Evolutionary conservation across 163 green algal genomes (phyloP).

Genomic region (Picocystis sp.): DNA sequence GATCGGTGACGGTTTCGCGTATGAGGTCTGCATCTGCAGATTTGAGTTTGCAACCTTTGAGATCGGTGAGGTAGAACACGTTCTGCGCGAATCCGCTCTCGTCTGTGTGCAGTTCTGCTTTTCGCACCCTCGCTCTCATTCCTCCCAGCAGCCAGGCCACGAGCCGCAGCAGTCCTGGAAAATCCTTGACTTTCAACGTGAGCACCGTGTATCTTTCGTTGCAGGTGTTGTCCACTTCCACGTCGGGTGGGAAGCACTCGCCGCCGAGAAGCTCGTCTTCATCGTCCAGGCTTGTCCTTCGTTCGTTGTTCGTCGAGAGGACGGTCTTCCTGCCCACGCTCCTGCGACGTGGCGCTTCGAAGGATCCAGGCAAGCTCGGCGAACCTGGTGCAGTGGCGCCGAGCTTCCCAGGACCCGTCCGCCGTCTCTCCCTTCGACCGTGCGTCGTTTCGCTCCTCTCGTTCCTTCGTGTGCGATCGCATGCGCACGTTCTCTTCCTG

Average conservation of each 20-base stretch:
- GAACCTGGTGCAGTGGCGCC: no score
- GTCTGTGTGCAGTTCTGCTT: constrained; percentile 1
- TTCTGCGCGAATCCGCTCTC: constrained; percentile 2
- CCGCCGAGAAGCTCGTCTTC: background rate
- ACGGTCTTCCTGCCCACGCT: no score
- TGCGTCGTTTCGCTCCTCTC: no score
- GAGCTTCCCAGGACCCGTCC: no score
- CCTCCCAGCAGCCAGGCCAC: constrained; percentile 8
- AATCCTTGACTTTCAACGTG: constrained; percentile 9
- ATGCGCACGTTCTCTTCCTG: no score
- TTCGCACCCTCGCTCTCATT: background rate
- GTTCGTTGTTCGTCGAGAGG: no score
- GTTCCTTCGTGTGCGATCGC: no score
- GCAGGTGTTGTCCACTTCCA: constrained; percentile 4
- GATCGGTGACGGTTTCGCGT: background rate
- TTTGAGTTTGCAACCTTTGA: constrained; percentile 6
- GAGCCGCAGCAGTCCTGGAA: constrained; percentile 8
- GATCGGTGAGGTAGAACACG: constrained; percentile 6
- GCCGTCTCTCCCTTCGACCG: no score
- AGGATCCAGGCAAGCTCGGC: no score
- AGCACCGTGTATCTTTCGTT: constrained; percentile 1
- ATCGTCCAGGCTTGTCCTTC: no score
- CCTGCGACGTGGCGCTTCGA: no score
- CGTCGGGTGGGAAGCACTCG: constrained; percentile 7
- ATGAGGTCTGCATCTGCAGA: background rate